Base-by-base conservation (phyloP, 805 yeast species). In the Pichia pseudocactophila region DNA sequence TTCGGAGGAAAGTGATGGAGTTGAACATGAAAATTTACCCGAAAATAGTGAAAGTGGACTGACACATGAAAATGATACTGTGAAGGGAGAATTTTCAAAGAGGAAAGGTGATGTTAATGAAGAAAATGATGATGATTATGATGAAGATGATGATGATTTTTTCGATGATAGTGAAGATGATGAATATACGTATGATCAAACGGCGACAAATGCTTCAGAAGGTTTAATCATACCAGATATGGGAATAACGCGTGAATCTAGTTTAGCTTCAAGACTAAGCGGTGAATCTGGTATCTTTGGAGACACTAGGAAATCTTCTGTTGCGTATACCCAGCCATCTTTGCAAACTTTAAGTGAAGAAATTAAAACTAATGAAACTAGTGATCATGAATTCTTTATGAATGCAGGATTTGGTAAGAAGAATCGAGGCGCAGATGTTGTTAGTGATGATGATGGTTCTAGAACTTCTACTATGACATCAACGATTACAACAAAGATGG, bases 261-360 rank as follows among this genome's bases (percentile, higher is more conserved):
- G 50, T 41, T 38, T 48, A 28, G 39, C 43, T 10, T 48, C 50
- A 10, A 27, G 48, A 10, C 36, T 45, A 5, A 45, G 42, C 6
- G 38, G 39, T 20, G 50, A 48, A n/a, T 44, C 39, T 20, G 50
- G 39, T 15, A 43, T 48, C 10, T 48, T 48, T 30, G 26, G 43
- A 4, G 26, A 30, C 2, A 31, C 39, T 9, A 34, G 39, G n/a
- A 38, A 42, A 27, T 36, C 32, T 9, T 34, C 45, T 5, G 28
- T 30, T 12, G 39, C 36, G 13, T 33, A 22, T 13, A 30, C 34
- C 12, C 44, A 19, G 7, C 34, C 44, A 7, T 10, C 44, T 10
- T 41, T 41, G 19, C 35, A 41, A 9, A 41, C 35, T 2, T 27
- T 41, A 20, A 39, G 39, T 42, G 46, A 31, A 33, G 40, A 30